A percentile compares a stretch with the other conserved stretches of the same genome.
These are phyloP conservation scores for Phytophthora citrophthora DNA, from an alignment of 352 stramenopile species.

Conservation along the genomic window DNA sequence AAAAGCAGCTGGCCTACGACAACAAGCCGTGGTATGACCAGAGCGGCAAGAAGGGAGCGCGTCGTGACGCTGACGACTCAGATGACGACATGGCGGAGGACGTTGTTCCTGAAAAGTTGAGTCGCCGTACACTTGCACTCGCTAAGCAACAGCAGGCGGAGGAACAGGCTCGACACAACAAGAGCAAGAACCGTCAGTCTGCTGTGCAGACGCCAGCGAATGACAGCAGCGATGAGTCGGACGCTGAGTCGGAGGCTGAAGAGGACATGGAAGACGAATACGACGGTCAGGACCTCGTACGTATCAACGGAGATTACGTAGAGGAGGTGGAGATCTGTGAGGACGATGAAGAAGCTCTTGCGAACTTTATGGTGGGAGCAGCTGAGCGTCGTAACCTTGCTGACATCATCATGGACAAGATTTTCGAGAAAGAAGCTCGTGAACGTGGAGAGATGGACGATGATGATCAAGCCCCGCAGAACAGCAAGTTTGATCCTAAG, in stretches of 20 bases:
- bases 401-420: constrained; percentile 99
- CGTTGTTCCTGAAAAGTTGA: constrained; percentile 83
- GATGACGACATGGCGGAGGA: constrained; percentile 70
- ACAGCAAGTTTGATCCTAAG: constrained; percentile 90
- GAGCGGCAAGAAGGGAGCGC: constrained; percentile 28
- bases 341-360: constrained; percentile 86
- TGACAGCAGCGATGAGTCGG: constrained; percentile 69
- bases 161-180: constrained; percentile 62
- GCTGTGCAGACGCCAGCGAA: constrained; percentile 28
- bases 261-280: constrained; percentile 92
- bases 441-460: constrained; percentile 85
- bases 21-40: constrained; percentile 88
- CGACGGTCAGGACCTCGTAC: constrained; percentile 88
- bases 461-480: constrained; percentile 53
- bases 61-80: constrained; percentile 54
- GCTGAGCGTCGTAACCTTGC: constrained; percentile 93
- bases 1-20: constrained; percentile 88
- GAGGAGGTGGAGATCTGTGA: constrained; percentile 91
- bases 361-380: constrained; percentile 87
- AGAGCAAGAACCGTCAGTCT: constrained; percentile 30
- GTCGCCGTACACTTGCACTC: constrained; percentile 79
- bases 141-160: constrained; percentile 82
- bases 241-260: constrained; percentile 56
- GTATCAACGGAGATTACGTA: constrained; percentile 92
- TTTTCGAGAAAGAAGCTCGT: constrained; percentile 95